Conservation (phyloP, 1,284 basidiomycete species). For the Coniferiporia sulphurascens region DNA sequence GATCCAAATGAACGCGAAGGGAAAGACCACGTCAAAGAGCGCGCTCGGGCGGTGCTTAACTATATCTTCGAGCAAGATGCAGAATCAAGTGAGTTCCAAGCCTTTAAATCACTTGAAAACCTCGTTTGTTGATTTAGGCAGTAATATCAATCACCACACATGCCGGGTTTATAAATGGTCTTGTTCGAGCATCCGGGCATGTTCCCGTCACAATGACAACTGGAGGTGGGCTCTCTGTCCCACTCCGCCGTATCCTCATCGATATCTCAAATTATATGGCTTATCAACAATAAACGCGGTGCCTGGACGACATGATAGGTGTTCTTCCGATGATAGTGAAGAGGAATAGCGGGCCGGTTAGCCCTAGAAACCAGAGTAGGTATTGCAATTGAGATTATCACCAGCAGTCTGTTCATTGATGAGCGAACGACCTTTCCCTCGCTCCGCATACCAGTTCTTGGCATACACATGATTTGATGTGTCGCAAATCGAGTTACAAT, state of each 20-base stretch:
- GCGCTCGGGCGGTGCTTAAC: slow-evolving; percentile 58
- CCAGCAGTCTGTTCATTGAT: too few species aligned
- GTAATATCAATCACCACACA: slow-evolving; percentile 65
- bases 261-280: neutral
- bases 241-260: neutral
- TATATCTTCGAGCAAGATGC: slow-evolving; percentile 49
- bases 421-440: too few species aligned
- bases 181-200: slow-evolving; percentile 43
- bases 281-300: neutral
- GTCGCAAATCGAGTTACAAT: too few species aligned
- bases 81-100: slow-evolving; percentile 43
- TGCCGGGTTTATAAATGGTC: slow-evolving; percentile 52
- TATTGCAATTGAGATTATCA: too few species aligned
- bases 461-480: too few species aligned
- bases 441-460: too few species aligned
- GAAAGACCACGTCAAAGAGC: slow-evolving; percentile 44
- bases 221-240: slow-evolving; percentile 50
- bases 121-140: slow-evolving; percentile 23
- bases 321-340: slow-evolving; percentile 16
- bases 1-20: slow-evolving; percentile 61
- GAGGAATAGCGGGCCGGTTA: neutral
- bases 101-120: neutral
- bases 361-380: too few species aligned
- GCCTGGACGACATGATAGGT: neutral
- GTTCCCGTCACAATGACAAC: slow-evolving; percentile 45